Evolutionary conservation across 1,284 basidiomycete species (phyloP).

Genomic region (Sanghuangporus sanghuang): DNA sequence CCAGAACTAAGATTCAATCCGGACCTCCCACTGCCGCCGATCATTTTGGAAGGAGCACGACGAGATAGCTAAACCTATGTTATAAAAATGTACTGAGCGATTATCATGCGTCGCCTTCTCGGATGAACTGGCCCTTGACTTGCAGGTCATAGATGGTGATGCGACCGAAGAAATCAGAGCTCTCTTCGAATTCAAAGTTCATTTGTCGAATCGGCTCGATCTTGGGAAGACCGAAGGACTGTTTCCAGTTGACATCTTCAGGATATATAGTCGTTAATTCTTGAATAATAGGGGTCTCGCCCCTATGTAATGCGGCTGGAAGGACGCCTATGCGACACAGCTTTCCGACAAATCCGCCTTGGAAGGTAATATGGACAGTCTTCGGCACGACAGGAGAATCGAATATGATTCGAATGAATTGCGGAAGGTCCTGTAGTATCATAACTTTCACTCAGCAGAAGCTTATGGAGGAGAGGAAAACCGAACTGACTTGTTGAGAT

Average conservation of each 20-base stretch:
- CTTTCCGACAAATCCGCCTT: conserved; percentile 78
- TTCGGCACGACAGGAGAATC: conserved; percentile 45
- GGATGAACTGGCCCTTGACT: conserved; percentile 36
- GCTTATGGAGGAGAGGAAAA: not conserved
- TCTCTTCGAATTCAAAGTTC: conserved; percentile 68
- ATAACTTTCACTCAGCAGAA: not conserved
- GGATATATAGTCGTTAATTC: conserved; percentile 55
- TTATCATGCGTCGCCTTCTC: not conserved
- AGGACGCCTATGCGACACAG: conserved; percentile 46
- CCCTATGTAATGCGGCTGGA: not conserved
- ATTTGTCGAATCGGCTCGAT: conserved; percentile 26
- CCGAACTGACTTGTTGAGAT: conserved; percentile 58
- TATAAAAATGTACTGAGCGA: not conserved
- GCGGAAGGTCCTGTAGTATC: conserved; percentile 53
- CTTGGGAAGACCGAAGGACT: conserved; percentile 50
- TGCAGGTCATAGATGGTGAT: conserved; percentile 66
- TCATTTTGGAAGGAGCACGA: not conserved
- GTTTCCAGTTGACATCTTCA: conserved; percentile 69
- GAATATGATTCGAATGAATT: conserved; percentile 65
- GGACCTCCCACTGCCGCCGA: conserved; percentile 7
- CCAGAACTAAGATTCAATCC: conserved; percentile 6
- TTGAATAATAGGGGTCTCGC: conserved; percentile 34
- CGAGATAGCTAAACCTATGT: not conserved
- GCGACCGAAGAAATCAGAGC: conserved; percentile 75
- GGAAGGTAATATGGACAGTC: conserved; percentile 62